Conservation (phyloP, 192 early-diverging fungal genomes). For the Podila epigama region DNA sequence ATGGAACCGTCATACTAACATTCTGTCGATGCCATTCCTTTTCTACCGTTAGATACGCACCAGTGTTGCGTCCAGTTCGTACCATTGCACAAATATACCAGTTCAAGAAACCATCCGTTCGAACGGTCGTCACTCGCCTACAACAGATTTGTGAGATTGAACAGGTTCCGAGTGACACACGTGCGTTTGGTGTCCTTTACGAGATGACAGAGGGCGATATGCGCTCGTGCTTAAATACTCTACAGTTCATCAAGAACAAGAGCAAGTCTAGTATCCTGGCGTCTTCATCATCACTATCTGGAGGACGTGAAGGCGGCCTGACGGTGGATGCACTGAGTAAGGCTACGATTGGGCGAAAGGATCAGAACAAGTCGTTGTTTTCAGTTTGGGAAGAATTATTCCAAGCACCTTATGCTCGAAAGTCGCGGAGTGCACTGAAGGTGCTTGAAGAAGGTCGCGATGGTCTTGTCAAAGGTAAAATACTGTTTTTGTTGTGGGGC, state of each 20-base stretch:
- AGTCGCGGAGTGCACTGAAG: slow-evolving; percentile 33
- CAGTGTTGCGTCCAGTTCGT: slow-evolving; percentile 85
- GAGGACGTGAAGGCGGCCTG: slow-evolving; percentile 19
- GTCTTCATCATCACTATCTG: neutral
- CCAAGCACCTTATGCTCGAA: slow-evolving; percentile 38
- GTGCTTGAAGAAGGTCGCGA: slow-evolving; percentile 35
- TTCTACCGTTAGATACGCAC: slow-evolving; percentile 70
- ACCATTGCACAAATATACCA: slow-evolving; percentile 75
- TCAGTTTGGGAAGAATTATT: slow-evolving; percentile 89
- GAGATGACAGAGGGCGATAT: slow-evolving; percentile 89
- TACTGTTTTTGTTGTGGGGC: no score
- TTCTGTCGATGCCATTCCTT: neutral
- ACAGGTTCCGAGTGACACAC: slow-evolving; percentile 74
- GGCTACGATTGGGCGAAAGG: slow-evolving; percentile 76
- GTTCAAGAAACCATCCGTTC: slow-evolving; percentile 71
- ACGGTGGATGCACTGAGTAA: slow-evolving; percentile 57
- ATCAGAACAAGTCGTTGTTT: slow-evolving; percentile 79
- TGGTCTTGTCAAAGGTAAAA: slow-evolving; percentile 35
- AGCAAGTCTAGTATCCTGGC: slow-evolving; percentile 1
- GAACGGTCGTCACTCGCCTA: slow-evolving; percentile 76
- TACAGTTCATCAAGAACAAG: slow-evolving; percentile 69
- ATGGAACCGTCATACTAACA: neutral
- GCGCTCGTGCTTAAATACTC: slow-evolving; percentile 84
- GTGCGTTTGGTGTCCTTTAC: slow-evolving; percentile 76
- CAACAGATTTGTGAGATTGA: slow-evolving; percentile 83